Evolutionary conservation across 768 basidiomycete genomes (phyloP), one percentile per base, ranked within the genome.

Genomic region (Chalciporus chontae): DNA sequence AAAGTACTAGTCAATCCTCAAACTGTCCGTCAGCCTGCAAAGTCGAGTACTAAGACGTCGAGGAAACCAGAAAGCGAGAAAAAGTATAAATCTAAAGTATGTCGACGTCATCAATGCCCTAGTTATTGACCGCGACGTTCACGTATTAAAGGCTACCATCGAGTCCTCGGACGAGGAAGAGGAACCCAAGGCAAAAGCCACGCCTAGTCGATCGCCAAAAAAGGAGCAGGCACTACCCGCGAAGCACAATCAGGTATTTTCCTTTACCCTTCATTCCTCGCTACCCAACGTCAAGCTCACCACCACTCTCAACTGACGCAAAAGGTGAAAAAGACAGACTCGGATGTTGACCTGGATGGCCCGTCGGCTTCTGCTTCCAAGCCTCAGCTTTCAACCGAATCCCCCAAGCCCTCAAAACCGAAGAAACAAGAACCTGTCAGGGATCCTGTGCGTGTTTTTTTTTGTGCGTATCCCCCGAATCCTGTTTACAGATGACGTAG

Each of bases 121-220:
- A 29, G n/a, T 48, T 2, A 17, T 48, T 14, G 3, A 7, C 26
- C 17, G 21, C 38, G 18, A 24, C 45, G 23, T 26, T 45, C 5
- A 38, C 21, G 11, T 40, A 26, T 8, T 18, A 5, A 34, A 67
- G 66, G 58, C 65, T 38, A 43, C 52, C 11, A 55, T 69, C 8
- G 65, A 67, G 31, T 58, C 65, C 19, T 69, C 66, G 1, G 66
- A 56, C 13, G 66, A 65, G 26, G 65, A 66, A 40, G 57, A 17
- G 15, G 43, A 38, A 31, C 8, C 51, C n/a, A 47, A 55, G n/a
- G 42, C 27, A 15, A 17, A 21, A n/a, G 41, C 27, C 19, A 45
- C 48, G 19, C 11, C 48, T 19, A 4, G 18, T 40, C 41, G 23
- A 24, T 54, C 57, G 37, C 45, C 53, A 36, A 50, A 55, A 47